Conservation (phyloP, 2,329 filamentous ascomycete species). For the Metarhizium album region DNA sequence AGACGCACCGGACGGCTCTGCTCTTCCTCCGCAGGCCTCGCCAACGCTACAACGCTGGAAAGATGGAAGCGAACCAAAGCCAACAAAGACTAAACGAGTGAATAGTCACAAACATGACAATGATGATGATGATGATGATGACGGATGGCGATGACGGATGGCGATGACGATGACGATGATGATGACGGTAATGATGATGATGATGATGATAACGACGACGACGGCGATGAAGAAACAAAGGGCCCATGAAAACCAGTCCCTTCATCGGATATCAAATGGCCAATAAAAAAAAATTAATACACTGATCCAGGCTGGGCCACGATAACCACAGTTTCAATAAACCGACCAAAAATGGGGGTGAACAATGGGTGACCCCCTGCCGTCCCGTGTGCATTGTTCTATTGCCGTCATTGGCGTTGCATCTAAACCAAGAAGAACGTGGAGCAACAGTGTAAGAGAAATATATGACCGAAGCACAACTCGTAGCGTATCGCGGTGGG, state of each 20-base stretch:
- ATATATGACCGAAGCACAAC: background rate
- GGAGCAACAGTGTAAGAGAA: background rate
- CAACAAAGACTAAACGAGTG: background rate
- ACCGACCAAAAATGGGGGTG: background rate
- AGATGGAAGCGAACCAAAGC: background rate
- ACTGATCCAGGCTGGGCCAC: background rate
- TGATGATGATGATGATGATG: too few species aligned
- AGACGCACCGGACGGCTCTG: background rate
- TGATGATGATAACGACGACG: too few species aligned
- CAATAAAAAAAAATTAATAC: background rate
- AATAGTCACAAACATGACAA: too few species aligned
- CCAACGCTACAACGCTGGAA: slow-evolving; percentile 6
- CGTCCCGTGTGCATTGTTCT: background rate
- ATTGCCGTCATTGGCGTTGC: background rate
- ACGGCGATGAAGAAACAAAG: background rate
- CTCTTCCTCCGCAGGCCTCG: background rate
- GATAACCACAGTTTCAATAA: background rate
- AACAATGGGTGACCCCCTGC: background rate
- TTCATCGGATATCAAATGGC: background rate
- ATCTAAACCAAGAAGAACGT: background rate
- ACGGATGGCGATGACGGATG: too few species aligned
- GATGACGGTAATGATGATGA: too few species aligned
- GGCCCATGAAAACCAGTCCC: background rate
- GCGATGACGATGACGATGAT: too few species aligned
- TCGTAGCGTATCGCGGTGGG: background rate